Evolutionary conservation across 805 yeast species (phyloP).

Genomic region (Ogataea ganodermae): DNA sequence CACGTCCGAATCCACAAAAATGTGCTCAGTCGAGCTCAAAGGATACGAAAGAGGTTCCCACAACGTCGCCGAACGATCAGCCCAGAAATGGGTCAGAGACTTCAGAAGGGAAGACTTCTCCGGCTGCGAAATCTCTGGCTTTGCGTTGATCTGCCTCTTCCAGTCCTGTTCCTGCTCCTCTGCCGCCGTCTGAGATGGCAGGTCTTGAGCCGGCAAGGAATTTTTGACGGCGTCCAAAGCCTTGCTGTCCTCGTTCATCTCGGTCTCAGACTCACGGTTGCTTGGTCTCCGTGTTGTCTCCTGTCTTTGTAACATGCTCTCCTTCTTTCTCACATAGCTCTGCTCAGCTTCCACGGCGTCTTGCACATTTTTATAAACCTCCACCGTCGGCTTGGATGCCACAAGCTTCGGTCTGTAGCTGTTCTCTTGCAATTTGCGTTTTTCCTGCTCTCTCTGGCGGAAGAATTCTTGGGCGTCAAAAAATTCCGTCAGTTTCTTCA

Average conservation of each 20-base stretch:
- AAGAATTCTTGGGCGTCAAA: constrained; percentile 86
- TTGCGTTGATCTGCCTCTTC: constrained; percentile 13
- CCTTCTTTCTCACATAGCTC: constrained; percentile 12
- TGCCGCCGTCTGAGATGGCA: not conserved
- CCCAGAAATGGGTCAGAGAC: constrained; percentile 91
- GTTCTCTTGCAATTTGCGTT: constrained; percentile 56
- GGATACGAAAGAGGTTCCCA: constrained; percentile 95
- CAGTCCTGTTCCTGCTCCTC: constrained; percentile 6
- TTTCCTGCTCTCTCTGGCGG: constrained; percentile 79
- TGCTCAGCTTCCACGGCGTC: constrained; percentile 74
- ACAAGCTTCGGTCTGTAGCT: constrained; percentile 73
- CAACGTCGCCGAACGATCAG: constrained; percentile 90
- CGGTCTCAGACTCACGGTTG: not conserved
- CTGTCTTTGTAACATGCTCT: not conserved
- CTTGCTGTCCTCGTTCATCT: not conserved
- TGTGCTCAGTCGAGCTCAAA: constrained; percentile 75
- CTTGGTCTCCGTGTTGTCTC: not conserved
- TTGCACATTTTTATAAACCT: constrained; percentile 81
- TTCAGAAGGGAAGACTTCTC: constrained; percentile 81
- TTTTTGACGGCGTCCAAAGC: no score
- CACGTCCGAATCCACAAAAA: constrained; percentile 91
- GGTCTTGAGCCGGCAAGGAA: no score
- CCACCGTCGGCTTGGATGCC: constrained; percentile 83
- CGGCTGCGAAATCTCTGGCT: constrained; percentile 42
- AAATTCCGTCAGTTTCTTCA: constrained; percentile 63